Percentiles rank a stretch among this genome's conserved stretches.
Evolutionary conservation across 495 filamentous ascomycete genomes (phyloP).

Genomic region (Daldinia caldariorum): DNA sequence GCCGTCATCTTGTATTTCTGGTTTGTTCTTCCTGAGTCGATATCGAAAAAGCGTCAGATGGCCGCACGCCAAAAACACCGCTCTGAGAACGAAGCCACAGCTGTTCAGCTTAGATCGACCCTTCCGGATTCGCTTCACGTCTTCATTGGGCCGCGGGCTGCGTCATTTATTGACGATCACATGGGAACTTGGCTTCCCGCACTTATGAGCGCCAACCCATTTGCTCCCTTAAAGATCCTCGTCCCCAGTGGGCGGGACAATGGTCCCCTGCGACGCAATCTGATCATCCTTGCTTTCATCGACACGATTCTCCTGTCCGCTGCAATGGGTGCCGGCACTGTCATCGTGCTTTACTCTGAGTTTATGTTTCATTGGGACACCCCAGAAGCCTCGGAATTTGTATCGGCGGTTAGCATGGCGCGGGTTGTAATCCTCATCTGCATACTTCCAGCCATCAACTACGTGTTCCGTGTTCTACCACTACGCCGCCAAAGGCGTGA

Average conservation of each 20-base stretch:
- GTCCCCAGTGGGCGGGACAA: conserved; percentile 72
- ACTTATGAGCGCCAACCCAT: conserved; percentile 61
- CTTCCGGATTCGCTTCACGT: conserved; percentile 33
- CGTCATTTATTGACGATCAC: conserved; percentile 41
- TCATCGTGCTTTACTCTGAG: conserved; percentile 82
- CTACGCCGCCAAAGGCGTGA: conserved; percentile 47
- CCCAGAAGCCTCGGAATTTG: conserved; percentile 77
- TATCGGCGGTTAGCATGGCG: conserved; percentile 76
- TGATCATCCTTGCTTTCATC: conserved; percentile 79
- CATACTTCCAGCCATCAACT: conserved; percentile 75
- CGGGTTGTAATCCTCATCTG: conserved; percentile 79
- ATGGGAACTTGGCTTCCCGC: conserved; percentile 54
- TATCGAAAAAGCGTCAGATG: conserved; percentile 72
- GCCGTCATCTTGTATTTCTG: conserved; percentile 75
- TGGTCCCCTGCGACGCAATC: conserved; percentile 74
- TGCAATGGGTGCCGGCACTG: conserved; percentile 79
- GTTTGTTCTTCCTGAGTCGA: conserved; percentile 81
- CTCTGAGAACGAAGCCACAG: conserved; percentile 42
- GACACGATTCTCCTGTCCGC: conserved; percentile 83
- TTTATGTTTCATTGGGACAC: conserved; percentile 84
- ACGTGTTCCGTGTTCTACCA: conserved; percentile 68
- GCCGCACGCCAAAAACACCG: conserved; percentile 73
- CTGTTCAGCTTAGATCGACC: conserved; percentile 32
- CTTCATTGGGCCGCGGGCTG: conserved; percentile 28
- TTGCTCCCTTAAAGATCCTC: conserved; percentile 81